Conservation (phyloP, 2,329 filamentous ascomycete genomes). For the Colletotrichum incanum region DNA sequence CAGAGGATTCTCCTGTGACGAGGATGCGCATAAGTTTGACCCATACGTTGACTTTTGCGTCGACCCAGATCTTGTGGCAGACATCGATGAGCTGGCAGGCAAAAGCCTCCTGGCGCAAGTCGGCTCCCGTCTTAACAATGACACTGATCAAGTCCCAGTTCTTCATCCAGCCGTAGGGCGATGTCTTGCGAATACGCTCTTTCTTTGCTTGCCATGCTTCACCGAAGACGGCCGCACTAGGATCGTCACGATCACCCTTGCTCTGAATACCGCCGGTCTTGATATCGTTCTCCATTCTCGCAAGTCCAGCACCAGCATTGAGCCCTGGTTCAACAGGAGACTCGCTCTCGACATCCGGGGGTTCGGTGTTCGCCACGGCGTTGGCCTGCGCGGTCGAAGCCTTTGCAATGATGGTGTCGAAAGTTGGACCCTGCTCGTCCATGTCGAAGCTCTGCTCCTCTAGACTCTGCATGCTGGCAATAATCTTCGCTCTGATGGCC, state of each 20-base stretch:
- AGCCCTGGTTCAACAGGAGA: conserved; percentile 66
- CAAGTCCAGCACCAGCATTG: conserved; percentile 81
- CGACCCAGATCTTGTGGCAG: conserved; percentile 86
- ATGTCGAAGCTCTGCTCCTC: conserved; percentile 88
- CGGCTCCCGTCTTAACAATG: conserved; percentile 89
- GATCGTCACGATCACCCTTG: conserved; percentile 87
- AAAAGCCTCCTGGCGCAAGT: conserved; percentile 88
- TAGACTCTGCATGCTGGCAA: conserved; percentile 89
- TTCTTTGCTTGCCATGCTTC: conserved; percentile 90
- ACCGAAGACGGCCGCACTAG: conserved; percentile 88
- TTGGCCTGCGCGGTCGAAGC: conserved; percentile 69
- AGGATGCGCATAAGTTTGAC: conserved; percentile 90
- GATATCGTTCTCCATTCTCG: conserved; percentile 90
- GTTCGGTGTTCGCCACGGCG: conserved; percentile 57
- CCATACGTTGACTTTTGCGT: conserved; percentile 84
- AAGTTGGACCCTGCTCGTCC: conserved; percentile 80
- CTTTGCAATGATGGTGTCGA: conserved; percentile 87
- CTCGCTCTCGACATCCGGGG: conserved; percentile 71
- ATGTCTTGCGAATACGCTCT: conserved; percentile 86
- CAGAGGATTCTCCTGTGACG: conserved; percentile 87
- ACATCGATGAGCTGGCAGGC: conserved; percentile 88
- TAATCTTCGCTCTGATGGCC: conserved; percentile 88
- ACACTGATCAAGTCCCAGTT: conserved; percentile 92
- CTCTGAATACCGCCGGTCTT: conserved; percentile 88
- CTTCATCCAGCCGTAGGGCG: conserved; percentile 90